A percentile compares a stretch with the other conserved stretches of the same genome.
phyloP scores from a whole-genome alignment of 208 protist species.

The Angomonas deanei region DNA sequence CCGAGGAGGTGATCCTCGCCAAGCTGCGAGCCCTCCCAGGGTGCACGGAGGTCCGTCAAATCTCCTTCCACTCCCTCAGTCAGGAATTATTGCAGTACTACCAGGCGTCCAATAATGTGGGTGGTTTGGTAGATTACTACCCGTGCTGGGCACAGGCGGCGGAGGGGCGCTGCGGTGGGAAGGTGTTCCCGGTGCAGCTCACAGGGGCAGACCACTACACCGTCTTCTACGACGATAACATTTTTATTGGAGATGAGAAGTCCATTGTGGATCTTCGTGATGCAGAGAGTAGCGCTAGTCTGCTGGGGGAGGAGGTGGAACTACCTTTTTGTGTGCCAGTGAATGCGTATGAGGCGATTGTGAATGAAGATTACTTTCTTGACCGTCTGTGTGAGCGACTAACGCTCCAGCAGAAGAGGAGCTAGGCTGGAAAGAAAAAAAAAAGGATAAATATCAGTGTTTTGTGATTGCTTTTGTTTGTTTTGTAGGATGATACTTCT shows the following conservation, averaged over 20 bases:
- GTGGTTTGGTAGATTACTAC: conserved; percentile 87
- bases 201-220: conserved; percentile 33
- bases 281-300: conserved; percentile 24
- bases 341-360: conserved; percentile 82
- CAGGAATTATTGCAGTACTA: conserved; percentile 52
- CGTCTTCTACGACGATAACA: conserved; percentile 90
- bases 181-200: conserved; percentile 63
- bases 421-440: neutral
- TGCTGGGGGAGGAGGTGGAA: conserved; percentile 41
- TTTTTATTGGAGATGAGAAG: conserved; percentile 68
- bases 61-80: conserved; percentile 37
- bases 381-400: conserved; percentile 44
- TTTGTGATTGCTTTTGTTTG: conserved; percentile 7
- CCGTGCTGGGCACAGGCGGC: conserved; percentile 75
- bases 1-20: conserved; percentile 13
- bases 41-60: conserved; percentile 31
- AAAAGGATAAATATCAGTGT: conserved; percentile 3
- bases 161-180: conserved; percentile 69
- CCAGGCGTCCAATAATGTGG: conserved; percentile 46
- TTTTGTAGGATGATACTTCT: conserved; percentile 6
- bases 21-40: conserved; percentile 35
- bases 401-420: conserved; percentile 23
- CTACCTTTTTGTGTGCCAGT: conserved; percentile 63
- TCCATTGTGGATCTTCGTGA: conserved; percentile 88
- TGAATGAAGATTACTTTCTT: conserved; percentile 79